phyloP scores from a whole-genome alignment of 2,329 filamentous ascomycete species.

The Fusarium cyanostomum region DNA sequence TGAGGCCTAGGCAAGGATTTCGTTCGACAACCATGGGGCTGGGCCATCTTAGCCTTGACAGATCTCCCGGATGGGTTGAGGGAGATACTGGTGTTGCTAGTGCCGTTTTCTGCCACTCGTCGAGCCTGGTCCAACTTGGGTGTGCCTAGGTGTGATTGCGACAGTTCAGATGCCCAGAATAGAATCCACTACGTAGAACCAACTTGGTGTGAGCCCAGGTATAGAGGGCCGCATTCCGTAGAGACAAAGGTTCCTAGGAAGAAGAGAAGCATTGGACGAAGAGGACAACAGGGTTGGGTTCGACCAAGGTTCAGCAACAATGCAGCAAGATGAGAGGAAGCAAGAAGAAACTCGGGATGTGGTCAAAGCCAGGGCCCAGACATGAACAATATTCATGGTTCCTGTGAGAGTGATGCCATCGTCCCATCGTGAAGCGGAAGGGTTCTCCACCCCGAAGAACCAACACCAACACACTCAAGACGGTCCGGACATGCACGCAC shows the following conservation, averaged over 20 bases:
- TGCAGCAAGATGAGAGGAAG: conserved; percentile 1
- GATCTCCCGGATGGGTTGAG: conserved; percentile 38
- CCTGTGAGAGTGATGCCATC: conserved; percentile 25
- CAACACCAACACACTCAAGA: conserved; percentile 32
- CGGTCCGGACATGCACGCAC: conserved; percentile 21
- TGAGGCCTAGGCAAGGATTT: conserved; percentile 40
- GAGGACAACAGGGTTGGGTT: conserved; percentile 4
- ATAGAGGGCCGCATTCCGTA: conserved; percentile 34
- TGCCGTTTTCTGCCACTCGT: conserved; percentile 24
- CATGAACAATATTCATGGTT: conserved; percentile 22
- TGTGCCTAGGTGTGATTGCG: conserved; percentile 9
- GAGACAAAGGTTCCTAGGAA: conserved; percentile 15
- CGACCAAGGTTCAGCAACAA: conserved; percentile 5
- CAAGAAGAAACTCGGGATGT: not conserved
- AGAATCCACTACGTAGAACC: conserved; percentile 15
- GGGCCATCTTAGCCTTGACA: conserved; percentile 41
- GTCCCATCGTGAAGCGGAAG: conserved; percentile 17
- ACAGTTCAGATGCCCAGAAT: conserved; percentile 22
- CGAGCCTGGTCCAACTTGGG: conserved; percentile 6
- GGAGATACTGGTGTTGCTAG: conserved; percentile 34
- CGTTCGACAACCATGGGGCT: conserved; percentile 41
- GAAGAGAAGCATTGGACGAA: not conserved
- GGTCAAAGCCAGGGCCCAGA: not conserved
- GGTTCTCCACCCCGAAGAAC: conserved; percentile 31
- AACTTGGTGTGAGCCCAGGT: conserved; percentile 24